Conservation (phyloP, 768 basidiomycete genomes). For the Kwoniella mangroviensis region DNA sequence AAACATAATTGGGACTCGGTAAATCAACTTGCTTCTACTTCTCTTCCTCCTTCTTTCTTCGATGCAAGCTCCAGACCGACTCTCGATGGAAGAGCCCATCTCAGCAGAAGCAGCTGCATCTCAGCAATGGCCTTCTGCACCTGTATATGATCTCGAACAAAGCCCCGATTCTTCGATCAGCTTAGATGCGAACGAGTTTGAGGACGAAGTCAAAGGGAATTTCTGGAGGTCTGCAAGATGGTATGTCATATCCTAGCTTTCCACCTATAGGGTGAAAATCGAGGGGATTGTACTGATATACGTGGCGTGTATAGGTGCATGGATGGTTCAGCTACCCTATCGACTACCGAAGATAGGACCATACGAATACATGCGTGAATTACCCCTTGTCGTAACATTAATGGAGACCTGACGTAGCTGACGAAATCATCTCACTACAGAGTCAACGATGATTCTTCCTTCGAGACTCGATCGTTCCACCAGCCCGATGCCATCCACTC, state of each 20-base stretch:
- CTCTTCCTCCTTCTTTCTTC: neutral
- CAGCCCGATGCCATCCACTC: slow-evolving; percentile 79
- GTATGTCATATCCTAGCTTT: slow-evolving; percentile 54
- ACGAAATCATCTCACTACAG: neutral
- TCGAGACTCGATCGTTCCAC: slow-evolving; percentile 49
- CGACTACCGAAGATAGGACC: slow-evolving; percentile 72
- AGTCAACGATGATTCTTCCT: slow-evolving; percentile 21
- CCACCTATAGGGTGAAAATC: neutral
- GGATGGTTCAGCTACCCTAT: slow-evolving; percentile 72
- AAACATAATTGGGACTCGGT: too few species aligned
- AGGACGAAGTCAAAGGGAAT: slow-evolving; percentile 56
- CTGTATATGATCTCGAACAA: slow-evolving; percentile 25
- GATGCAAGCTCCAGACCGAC: neutral
- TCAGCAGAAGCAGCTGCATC: neutral
- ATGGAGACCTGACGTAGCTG: neutral
- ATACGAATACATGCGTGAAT: slow-evolving; percentile 64
- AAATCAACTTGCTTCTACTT: neutral
- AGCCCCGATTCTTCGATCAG: neutral
- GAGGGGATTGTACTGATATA: neutral
- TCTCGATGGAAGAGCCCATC: neutral
- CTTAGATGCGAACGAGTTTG: slow-evolving; percentile 15
- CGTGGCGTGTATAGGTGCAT: slow-evolving; percentile 64
- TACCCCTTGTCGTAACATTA: neutral
- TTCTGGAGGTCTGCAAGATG: slow-evolving; percentile 68
- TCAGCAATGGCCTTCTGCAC: slow-evolving; percentile 26